Percentiles rank a stretch among this genome's conserved stretches.
Conservation (phyloP, 495 filamentous ascomycete species). For the Viridothelium virens region DNA sequence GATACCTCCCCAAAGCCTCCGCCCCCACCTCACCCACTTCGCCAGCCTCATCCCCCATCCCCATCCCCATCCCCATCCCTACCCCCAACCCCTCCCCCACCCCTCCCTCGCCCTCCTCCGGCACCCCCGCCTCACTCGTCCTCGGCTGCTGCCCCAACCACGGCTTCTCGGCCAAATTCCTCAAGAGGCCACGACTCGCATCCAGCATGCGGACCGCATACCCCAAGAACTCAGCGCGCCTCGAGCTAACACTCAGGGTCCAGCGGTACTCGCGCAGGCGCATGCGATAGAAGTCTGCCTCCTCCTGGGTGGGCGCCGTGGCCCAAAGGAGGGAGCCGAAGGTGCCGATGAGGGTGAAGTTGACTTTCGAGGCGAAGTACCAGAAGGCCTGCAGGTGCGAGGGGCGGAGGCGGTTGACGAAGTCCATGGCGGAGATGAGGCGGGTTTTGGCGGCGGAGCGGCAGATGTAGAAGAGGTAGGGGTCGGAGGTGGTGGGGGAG, state of each 20-base stretch:
- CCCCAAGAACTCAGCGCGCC: conserved; percentile 70
- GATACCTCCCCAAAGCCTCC: conserved; percentile 12
- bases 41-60: background rate
- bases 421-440: conserved; percentile 44
- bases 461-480: conserved; percentile 85
- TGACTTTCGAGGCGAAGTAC: conserved; percentile 74
- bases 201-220: conserved; percentile 70
- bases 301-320: conserved; percentile 75
- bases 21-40: too few species aligned
- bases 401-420: conserved; percentile 37
- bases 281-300: conserved; percentile 90
- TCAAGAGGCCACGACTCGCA: conserved; percentile 32
- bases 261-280: conserved; percentile 84
- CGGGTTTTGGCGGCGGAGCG: conserved; percentile 81
- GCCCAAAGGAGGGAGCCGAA: conserved; percentile 79
- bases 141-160: conserved; percentile 21
- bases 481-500: conserved; percentile 39
- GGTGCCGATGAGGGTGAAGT: conserved; percentile 74
- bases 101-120: conserved; percentile 9
- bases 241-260: conserved; percentile 80
- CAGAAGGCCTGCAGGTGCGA: conserved; percentile 37
- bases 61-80: background rate
- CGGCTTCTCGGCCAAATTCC: conserved; percentile 34
- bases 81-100: background rate
- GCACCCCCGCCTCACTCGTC: conserved; percentile 29